Base-by-base conservation (phyloP, 805 yeast genomes). In the Pichia nakasei region DNA sequence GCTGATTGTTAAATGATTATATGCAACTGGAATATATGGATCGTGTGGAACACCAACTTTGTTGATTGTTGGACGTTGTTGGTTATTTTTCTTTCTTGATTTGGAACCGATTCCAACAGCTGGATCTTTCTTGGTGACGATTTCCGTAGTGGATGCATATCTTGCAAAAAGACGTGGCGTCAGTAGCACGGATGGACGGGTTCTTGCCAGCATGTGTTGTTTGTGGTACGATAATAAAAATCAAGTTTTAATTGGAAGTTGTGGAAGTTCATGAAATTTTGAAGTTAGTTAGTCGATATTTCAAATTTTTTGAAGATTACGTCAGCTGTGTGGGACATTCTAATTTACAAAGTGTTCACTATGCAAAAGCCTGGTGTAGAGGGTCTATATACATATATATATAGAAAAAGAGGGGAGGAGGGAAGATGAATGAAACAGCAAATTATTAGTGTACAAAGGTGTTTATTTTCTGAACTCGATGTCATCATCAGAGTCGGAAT, bases 11-110 rank as follows among this genome's bases (percentile, higher is more conserved):
- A 45, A 21, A 9, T 45, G 26, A 15, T 39, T 37, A 15, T 61
- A 63, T 3, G 76, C 58, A 3, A 78, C 72, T 11, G 83, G 83
- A 45, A 80, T 62, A 52, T 72, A 80, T 4, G 61, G 61, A 34
- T 56, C 58, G 37, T 55, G 55, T 1, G 69, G 68, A 26, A 64
- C 60, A 36, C 69, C 69, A 19, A 64, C 54, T 45, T 56, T 58
- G 33, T 53, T 52, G 22, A 64, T 61, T 5, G 62, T 49, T 15
- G 65, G 64, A 47, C 65, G 56, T 35, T 55, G 57, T 29, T 52
- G 49, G 29, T 39, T 45, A 31, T 49, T 44, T 41, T 52, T 52
- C 39, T 44, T 44, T 22, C 34, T 42, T 18, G 46, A 44, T 13
- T 46, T 42, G n/a, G 52, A 38, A 27, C 48, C 48, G 11, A 45